Conservation (phyloP, 257 asterid species). For the Gentiana macrophylla region DNA sequence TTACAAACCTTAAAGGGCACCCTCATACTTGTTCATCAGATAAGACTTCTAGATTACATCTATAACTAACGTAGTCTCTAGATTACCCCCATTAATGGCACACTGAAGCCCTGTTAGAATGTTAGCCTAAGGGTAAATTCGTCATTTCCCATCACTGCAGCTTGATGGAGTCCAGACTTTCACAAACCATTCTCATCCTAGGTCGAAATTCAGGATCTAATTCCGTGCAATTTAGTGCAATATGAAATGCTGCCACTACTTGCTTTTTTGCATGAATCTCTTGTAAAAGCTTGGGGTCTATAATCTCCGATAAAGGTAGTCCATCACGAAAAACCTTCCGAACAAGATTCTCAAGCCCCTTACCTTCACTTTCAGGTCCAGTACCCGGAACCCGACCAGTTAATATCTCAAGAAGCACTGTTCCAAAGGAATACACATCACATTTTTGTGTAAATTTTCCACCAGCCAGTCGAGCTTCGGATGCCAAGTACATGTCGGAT, state of each 20-base stretch:
- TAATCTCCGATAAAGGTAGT: slow-evolving; percentile 67
- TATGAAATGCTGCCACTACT: slow-evolving; percentile 74
- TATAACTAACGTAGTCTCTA: no score
- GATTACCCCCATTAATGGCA: no score
- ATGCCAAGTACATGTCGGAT: slow-evolving; percentile 35
- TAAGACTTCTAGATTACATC: no score
- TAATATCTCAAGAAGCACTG: slow-evolving; percentile 66
- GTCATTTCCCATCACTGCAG: slow-evolving; percentile 18
- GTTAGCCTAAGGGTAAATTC: no score
- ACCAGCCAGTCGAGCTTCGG: slow-evolving; percentile 43
- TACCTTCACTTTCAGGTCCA: slow-evolving; percentile 30
- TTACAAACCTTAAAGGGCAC: no score
- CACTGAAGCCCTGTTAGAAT: no score
- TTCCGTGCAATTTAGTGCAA: slow-evolving; percentile 72
- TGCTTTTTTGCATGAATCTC: slow-evolving; percentile 90
- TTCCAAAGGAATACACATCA: slow-evolving; percentile 77
- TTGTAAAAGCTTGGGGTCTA: slow-evolving; percentile 58
- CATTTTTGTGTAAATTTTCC: slow-evolving; percentile 56
- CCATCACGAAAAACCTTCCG: slow-evolving; percentile 69
- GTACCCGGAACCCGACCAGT: slow-evolving; percentile 52
- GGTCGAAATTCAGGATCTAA: slow-evolving; percentile 79
- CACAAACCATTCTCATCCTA: slow-evolving; percentile 74
- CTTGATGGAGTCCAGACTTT: slow-evolving; percentile 59
- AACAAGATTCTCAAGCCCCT: slow-evolving; percentile 57
- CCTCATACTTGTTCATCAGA: no score